A percentile compares a stretch with the other conserved stretches of the same genome.
Conservation (phyloP, 768 basidiomycete species). For the Tricholoma furcatifolium region DNA sequence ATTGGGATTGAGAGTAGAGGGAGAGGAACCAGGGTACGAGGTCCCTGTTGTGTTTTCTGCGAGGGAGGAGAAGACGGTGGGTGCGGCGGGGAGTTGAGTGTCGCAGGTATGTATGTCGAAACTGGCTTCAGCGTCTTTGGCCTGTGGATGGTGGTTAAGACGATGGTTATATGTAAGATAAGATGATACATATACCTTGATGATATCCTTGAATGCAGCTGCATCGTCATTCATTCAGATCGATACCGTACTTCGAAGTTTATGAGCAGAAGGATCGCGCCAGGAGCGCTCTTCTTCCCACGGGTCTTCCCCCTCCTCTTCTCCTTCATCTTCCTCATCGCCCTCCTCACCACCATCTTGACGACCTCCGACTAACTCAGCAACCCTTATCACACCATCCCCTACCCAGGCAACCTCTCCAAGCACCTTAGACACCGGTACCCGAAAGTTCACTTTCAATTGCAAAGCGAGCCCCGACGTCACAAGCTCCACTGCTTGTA, state of each 20-base stretch:
- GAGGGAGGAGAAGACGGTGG: conserved; percentile 67
- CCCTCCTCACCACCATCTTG: conserved; percentile 6
- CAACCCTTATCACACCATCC: conserved; percentile 75
- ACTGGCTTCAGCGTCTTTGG: conserved; percentile 41
- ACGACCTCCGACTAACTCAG: conserved; percentile 52
- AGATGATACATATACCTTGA: conserved; percentile 29
- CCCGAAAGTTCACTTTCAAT: conserved; percentile 91
- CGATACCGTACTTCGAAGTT: conserved; percentile 45
- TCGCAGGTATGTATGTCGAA: conserved; percentile 81
- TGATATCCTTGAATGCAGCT: conserved; percentile 23
- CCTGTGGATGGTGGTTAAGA: conserved; percentile 20
- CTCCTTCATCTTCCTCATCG: conserved; percentile 18
- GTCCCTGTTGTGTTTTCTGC: conserved; percentile 89
- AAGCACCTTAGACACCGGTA: conserved; percentile 71
- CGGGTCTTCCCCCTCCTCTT: conserved; percentile 38
- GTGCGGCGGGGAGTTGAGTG: conserved; percentile 67
- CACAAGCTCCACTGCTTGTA: conserved; percentile 60
- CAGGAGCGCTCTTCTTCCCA: conserved; percentile 74
- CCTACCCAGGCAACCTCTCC: conserved; percentile 56
- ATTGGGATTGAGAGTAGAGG: conserved; percentile 35
- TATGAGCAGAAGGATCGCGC: conserved; percentile 75
- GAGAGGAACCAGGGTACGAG: conserved; percentile 81
- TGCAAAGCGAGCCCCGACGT: conserved; percentile 72
- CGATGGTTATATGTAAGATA: neutral
- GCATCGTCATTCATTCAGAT: conserved; percentile 43